Evolutionary conservation across 2,329 filamentous ascomycete genomes (phyloP).

Genomic region (Pseudogymnoascus sp.): DNA sequence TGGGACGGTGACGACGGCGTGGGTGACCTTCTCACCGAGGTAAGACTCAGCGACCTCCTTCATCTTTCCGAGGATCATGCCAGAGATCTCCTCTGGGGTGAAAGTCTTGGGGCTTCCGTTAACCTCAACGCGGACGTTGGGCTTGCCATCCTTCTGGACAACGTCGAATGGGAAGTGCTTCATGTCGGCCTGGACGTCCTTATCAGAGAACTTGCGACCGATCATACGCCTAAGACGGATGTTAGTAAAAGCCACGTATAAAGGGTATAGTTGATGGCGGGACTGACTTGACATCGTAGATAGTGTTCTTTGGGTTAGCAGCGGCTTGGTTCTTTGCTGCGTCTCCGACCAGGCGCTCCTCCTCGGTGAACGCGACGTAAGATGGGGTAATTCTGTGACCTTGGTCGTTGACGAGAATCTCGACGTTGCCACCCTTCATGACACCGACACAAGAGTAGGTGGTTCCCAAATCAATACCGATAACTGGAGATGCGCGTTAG

Average conservation of each 20-base stretch:
- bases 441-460: constrained; percentile 88
- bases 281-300: constrained; percentile 80
- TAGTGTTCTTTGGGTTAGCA: constrained; percentile 66
- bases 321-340: constrained; percentile 94
- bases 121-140: constrained; percentile 69
- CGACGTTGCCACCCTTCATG: constrained; percentile 91
- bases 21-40: constrained; percentile 74
- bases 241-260: constrained; percentile 27
- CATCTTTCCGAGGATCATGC: constrained; percentile 80
- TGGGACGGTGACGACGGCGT: constrained; percentile 88
- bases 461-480: constrained; percentile 93
- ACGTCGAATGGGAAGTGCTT: constrained; percentile 99
- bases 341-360: constrained; percentile 94
- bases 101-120: constrained; percentile 59
- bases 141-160: constrained; percentile 81
- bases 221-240: constrained; percentile 60
- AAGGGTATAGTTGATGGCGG: constrained; percentile 10
- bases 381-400: constrained; percentile 94
- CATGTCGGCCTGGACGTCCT: constrained; percentile 83
- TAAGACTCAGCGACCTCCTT: constrained; percentile 75
- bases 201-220: constrained; percentile 74
- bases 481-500: constrained; percentile 45
- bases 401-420: constrained; percentile 94
- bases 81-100: constrained; percentile 73
- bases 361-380: constrained; percentile 93